Percentiles rank a stretch among this genome's conserved stretches.
These are phyloP conservation scores for Butyriboletus loyo DNA, from an alignment of 768 basidiomycete species.

Conservation along the genomic window DNA sequence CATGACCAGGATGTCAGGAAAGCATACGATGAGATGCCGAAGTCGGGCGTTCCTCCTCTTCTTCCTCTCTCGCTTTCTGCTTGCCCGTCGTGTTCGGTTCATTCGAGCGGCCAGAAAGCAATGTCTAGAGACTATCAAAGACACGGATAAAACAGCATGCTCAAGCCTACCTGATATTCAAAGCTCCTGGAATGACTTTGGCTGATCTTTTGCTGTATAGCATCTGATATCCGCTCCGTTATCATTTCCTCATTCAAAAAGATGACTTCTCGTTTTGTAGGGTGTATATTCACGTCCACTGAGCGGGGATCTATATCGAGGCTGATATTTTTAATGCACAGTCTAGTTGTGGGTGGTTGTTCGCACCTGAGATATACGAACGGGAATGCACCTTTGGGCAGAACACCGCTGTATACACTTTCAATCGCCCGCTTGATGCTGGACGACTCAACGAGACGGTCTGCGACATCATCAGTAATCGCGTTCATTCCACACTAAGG, in stretches of 20 bases:
- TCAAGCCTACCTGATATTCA: slow-evolving; percentile 59
- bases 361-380: slow-evolving; percentile 93
- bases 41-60: slow-evolving; percentile 30
- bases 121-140: slow-evolving; percentile 41
- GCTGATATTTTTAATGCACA: slow-evolving; percentile 37
- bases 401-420: slow-evolving; percentile 73
- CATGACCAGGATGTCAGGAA: neutral
- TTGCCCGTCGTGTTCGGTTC: slow-evolving; percentile 24
- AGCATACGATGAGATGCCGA: slow-evolving; percentile 25
- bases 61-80: slow-evolving; percentile 39
- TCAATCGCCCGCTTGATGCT: slow-evolving; percentile 88
- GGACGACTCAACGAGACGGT: slow-evolving; percentile 86
- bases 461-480: slow-evolving; percentile 37
- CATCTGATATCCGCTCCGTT: slow-evolving; percentile 70
- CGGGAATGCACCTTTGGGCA: slow-evolving; percentile 87
- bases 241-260: slow-evolving; percentile 91
- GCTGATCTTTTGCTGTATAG: slow-evolving; percentile 63
- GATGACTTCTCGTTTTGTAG: slow-evolving; percentile 95
- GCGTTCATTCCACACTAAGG: neutral
- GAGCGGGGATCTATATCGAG: slow-evolving; percentile 80
- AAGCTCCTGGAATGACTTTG: slow-evolving; percentile 67
- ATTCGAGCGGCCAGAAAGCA: slow-evolving; percentile 52
- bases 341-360: neutral
- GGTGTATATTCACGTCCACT: slow-evolving; percentile 97
- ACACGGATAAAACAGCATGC: neutral